Evolutionary conservation across 805 yeast species (phyloP).

Genomic region (Metschnikowia orientalis): DNA sequence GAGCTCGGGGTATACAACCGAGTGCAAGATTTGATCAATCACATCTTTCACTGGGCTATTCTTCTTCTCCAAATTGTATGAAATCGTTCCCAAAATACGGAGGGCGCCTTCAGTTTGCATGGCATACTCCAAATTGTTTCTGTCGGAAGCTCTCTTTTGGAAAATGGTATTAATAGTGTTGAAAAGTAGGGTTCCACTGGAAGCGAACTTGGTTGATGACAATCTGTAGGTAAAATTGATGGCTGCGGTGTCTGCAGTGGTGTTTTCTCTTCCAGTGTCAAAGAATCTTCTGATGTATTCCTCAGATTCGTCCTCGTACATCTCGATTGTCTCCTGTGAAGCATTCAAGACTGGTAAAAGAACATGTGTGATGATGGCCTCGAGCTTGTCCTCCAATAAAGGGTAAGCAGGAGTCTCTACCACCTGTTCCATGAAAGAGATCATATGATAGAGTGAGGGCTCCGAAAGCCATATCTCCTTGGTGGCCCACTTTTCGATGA

Average conservation of each 20-base stretch:
- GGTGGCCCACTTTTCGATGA: constrained; percentile 40
- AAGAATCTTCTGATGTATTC: constrained; percentile 42
- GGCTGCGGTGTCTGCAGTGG: constrained; percentile 48
- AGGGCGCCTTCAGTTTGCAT: constrained; percentile 41
- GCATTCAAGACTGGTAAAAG: constrained; percentile 41
- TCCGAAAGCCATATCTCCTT: constrained; percentile 39
- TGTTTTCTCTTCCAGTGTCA: constrained; percentile 45
- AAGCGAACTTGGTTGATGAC: constrained; percentile 38
- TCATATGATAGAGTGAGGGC: constrained; percentile 38
- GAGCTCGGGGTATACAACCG: constrained; percentile 40
- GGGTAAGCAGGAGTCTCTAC: constrained; percentile 38
- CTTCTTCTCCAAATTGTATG: constrained; percentile 34
- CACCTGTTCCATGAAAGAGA: constrained; percentile 40
- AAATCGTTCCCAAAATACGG: constrained; percentile 37
- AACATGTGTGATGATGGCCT: constrained; percentile 38
- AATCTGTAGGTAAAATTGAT: constrained; percentile 42
- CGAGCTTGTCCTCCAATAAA: constrained; percentile 35
- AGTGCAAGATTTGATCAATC: constrained; percentile 35
- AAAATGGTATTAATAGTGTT: constrained; percentile 33
- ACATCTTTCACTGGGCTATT: constrained; percentile 37
- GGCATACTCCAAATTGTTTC: constrained; percentile 26
- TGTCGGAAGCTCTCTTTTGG: constrained; percentile 28
- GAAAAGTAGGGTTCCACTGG: constrained; percentile 27
- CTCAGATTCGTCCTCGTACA: constrained; percentile 44
- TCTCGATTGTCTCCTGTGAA: constrained; percentile 34